Evolutionary conservation across 768 basidiomycete species (phyloP).

Genomic region (Collybia sordida): DNA sequence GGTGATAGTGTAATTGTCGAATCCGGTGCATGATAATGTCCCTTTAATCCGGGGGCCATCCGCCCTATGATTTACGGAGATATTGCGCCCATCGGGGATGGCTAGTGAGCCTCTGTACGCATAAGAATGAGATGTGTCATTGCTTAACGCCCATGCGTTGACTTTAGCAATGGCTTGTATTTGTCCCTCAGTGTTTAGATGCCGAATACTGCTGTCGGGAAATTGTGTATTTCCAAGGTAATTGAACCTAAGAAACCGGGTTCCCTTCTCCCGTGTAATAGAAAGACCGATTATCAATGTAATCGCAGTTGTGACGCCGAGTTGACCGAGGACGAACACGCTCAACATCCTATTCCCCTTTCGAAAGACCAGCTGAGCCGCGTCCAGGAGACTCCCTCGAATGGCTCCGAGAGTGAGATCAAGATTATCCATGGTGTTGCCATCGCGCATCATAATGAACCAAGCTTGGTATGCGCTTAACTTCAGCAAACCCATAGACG

Average conservation of each 20-base stretch:
- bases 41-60: background rate
- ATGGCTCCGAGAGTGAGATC: constrained; percentile 15
- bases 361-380: constrained; percentile 6
- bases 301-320: constrained; percentile 7
- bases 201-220: constrained; percentile 6
- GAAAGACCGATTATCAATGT: constrained; percentile 12
- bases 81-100: constrained; percentile 9
- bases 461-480: constrained; percentile 16
- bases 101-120: constrained; percentile 11
- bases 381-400: constrained; percentile 12
- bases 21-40: background rate
- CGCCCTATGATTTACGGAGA: background rate
- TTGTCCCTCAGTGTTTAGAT: constrained; percentile 13
- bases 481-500: constrained; percentile 9
- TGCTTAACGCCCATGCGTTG: constrained; percentile 12
- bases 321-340: constrained; percentile 8
- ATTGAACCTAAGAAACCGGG: constrained; percentile 1
- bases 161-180: constrained; percentile 13
- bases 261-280: constrained; percentile 4
- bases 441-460: constrained; percentile 13
- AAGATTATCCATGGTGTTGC: constrained; percentile 14
- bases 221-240: constrained; percentile 7
- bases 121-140: constrained; percentile 8
- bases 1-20: background rate
- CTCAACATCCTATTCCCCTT: constrained; percentile 11